Evolutionary conservation across 2,329 filamentous ascomycete genomes (phyloP), one percentile per base, ranked within the genome.

Genomic region (Neoscytalidium dimidiatum): DNA sequence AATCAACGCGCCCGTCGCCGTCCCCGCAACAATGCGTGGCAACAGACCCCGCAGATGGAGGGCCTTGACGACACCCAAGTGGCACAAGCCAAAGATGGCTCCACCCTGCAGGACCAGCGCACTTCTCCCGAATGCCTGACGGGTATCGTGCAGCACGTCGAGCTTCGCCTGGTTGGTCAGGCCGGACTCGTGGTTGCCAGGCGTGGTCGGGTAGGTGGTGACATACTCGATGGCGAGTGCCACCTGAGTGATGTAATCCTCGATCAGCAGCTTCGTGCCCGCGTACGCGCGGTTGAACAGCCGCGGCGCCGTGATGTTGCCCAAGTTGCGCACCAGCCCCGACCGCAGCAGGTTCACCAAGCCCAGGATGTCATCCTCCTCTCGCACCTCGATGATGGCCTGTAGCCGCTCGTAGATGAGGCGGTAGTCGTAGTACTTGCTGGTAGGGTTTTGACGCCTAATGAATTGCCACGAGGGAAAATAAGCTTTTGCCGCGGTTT

Each of bases 1-100:
- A 68, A 97, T 94, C 71, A 97, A 81, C 8, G 94, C 94, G 14
- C 94, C 94, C 0, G 92, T 96, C 3, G 91, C 94, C 1, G 92
- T 96, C 8, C 94, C 94, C 0, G 92, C 92, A 70, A 98, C 94
- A 71, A 97, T 96, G 48, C 92, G 87, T 3, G 95, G 94, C 51
- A 97, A 82, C 17, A 97, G 80, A 0, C 92, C 92, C 29, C 91
- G 86, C 38, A 93, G 79, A 77, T 94, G 92, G 44, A 97, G 81
- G 1, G 93, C 93, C 74, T 94, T 96, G 43, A 96, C 91, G 5
- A 97, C 92, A 6, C 94, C 94, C 4, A 97, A 77, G 77, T 97
- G 94, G 71, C 92, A 97, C 9, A 97, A 80, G 1, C 94, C 94
- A 72, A 97, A 97, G 65, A 96, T 94, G 46, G 92, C 91, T 14